Evolutionary conservation across 2,329 filamentous ascomycete species (phyloP), one percentile per base, ranked within the genome.

Genomic region (Neonectria neomacrospora): DNA sequence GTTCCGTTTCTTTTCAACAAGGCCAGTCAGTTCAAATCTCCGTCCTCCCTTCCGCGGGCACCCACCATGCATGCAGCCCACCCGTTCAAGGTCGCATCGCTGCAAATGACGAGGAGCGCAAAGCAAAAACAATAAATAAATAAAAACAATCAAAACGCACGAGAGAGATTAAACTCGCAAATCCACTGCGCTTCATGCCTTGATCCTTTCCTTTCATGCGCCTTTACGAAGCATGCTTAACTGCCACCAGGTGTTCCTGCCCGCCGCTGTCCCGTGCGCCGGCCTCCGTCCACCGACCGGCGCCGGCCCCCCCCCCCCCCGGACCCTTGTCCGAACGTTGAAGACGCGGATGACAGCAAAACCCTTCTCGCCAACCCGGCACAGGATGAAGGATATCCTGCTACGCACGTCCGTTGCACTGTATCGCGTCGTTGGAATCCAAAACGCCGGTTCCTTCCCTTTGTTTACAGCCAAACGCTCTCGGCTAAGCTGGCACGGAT

Each of bases 141-240:
- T 30, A 39, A 34, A n/a, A 28, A 37, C 14, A 50, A 23, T 8
- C 39, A 34, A 18, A 8, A 34, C 18, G 14, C 14, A 44, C 16
- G 14, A 2, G 12, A 14, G 23, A 10, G 30, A 51, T 20, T 6
- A n/a, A 14, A 26, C 60, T 42, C 11, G 32, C 37, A 54, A 63
- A 63, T 62, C 48, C 54, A 63, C 16, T n/a, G 16, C 7, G 34
- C 34, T 20, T 58, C 42, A 54, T 32, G 55, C 60, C 20, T 51
- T 22, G 30, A 41, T 32, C 41, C 41, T 10, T 45, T 32, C 54
- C 54, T 54, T 57, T 61, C 53, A 61, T 61, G 58, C 58, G 28
- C 37, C 20, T 23, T 52, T 56, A 32, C 34, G 42, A n/a, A 41
- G 14, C 51, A 50, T 53, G 51, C 58, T 56, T 48, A 53, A 61